phyloP scores from a whole-genome alignment of 768 basidiomycete species.

The Termitomyces titanicus region DNA sequence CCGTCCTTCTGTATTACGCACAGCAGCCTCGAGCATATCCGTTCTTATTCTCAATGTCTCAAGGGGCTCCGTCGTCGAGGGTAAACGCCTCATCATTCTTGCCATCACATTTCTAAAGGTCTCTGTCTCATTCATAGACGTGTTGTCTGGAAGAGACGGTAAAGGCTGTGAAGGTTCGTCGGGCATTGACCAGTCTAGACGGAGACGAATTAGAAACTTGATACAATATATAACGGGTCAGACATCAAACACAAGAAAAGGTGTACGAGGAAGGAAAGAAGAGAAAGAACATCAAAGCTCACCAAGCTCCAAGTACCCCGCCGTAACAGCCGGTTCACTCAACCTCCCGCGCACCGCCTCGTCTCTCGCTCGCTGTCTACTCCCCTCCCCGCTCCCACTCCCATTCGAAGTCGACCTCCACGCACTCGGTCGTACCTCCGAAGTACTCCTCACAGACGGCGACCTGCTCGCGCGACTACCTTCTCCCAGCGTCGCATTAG shows the following conservation, averaged over 20 bases:
- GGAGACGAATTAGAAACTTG: too few relatives aligned
- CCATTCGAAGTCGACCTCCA: not conserved
- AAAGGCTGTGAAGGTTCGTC: not conserved
- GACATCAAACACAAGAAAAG: not conserved
- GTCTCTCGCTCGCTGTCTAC: not conserved
- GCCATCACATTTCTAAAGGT: not conserved
- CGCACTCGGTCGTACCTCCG: constrained; percentile 3
- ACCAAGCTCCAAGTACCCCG: not conserved
- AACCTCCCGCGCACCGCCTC: not conserved
- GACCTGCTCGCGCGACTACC: not conserved
- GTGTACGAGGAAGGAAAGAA: not conserved
- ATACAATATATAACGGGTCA: too few relatives aligned
- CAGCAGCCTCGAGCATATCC: not conserved
- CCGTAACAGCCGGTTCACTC: not conserved
- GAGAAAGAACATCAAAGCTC: not conserved
- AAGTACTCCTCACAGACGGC: not conserved
- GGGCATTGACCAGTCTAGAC: not conserved
- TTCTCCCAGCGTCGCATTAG: not conserved
- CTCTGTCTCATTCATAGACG: not conserved
- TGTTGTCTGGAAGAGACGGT: not conserved
- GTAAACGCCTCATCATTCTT: not conserved
- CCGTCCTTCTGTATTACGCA: not conserved
- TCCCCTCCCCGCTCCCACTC: not conserved
- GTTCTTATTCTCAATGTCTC: not conserved
- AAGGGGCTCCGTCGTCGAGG: not conserved